phyloP scores from a whole-genome alignment of 192 early-diverging fungal species.

The Phlyctochytrium planicorne region DNA sequence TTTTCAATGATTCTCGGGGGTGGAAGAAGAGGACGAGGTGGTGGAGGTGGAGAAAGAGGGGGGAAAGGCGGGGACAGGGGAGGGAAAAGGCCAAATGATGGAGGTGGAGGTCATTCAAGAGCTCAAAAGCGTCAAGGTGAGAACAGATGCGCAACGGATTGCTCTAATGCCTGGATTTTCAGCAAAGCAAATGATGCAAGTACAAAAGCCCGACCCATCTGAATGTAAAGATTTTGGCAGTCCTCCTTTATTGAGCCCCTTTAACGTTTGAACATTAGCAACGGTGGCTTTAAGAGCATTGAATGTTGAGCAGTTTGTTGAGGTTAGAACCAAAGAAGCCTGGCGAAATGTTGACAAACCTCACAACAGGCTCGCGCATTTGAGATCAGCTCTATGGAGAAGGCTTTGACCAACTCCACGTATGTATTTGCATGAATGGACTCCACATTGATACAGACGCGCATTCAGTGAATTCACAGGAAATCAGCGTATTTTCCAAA shows the following conservation, averaged over 20 bases:
- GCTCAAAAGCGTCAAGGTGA: too few relatives aligned
- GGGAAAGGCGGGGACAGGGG: background rate
- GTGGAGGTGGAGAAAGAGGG: background rate
- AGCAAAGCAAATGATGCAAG: slow-evolving; percentile 26
- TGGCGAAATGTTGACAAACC: too few relatives aligned
- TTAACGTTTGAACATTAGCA: too few relatives aligned
- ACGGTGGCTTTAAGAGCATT: slow-evolving; percentile 27
- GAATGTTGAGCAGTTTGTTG: slow-evolving; percentile 61
- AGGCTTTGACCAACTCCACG: slow-evolving; percentile 65
- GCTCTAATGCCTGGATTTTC: too few relatives aligned
- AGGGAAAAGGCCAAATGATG: background rate
- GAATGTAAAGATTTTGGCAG: too few relatives aligned
- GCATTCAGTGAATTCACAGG: slow-evolving; percentile 35
- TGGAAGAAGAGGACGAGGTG: slow-evolving; percentile 2
- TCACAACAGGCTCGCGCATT: slow-evolving; percentile 66
- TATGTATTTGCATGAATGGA: background rate
- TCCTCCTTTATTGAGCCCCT: too few relatives aligned
- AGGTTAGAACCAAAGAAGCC: slow-evolving; percentile 44
- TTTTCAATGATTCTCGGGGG: background rate
- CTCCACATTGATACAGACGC: background rate
- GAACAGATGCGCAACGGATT: too few relatives aligned
- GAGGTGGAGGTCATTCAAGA: too few relatives aligned
- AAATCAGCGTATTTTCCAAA: slow-evolving; percentile 80
- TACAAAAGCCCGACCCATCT: slow-evolving; percentile 5
- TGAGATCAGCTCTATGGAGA: slow-evolving; percentile 85